Percentiles rank a stretch among this genome's conserved stretches.
phyloP scores from a whole-genome alignment of 2,329 filamentous ascomycete genomes.

The Bipolaris gigantea region DNA sequence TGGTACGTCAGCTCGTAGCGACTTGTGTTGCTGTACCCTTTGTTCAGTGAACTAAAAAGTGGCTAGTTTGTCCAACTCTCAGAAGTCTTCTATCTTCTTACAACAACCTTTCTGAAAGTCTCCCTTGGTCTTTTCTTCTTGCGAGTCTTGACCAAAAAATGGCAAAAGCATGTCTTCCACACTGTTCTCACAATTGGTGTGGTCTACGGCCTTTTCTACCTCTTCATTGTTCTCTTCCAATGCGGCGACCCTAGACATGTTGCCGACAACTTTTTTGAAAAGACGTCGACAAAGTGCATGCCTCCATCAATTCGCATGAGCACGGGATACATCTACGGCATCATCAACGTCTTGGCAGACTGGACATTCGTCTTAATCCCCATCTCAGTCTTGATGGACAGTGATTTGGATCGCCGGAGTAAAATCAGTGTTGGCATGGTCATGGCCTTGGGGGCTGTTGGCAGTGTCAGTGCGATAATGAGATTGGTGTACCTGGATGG shows the following conservation, averaged over 20 bases:
- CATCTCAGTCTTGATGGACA: slow-evolving; percentile 40
- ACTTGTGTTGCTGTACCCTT: background rate
- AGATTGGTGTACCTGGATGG: slow-evolving; percentile 39
- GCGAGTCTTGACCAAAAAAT: slow-evolving; percentile 36
- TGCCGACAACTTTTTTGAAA: slow-evolving; percentile 21
- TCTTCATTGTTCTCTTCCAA: slow-evolving; percentile 34
- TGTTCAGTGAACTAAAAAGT: slow-evolving; percentile 1
- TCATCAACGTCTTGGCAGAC: slow-evolving; percentile 38
- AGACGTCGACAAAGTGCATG: slow-evolving; percentile 24
- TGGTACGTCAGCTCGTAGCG: slow-evolving; percentile 15
- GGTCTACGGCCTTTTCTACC: slow-evolving; percentile 34
- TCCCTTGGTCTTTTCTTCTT: slow-evolving; percentile 44
- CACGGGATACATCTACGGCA: slow-evolving; percentile 38
- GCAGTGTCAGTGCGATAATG: slow-evolving; percentile 37
- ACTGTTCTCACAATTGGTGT: slow-evolving; percentile 1
- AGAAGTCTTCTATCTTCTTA: slow-evolving; percentile 57
- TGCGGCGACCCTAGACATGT: slow-evolving; percentile 35
- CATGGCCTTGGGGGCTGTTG: slow-evolving; percentile 48
- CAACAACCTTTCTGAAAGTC: slow-evolving; percentile 53
- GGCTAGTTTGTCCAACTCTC: slow-evolving; percentile 35
- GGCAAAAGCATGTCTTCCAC: slow-evolving; percentile 27
- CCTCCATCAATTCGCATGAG: slow-evolving; percentile 26
- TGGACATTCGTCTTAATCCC: slow-evolving; percentile 43
- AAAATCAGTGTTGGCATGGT: slow-evolving; percentile 52
- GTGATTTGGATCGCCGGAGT: slow-evolving; percentile 49